These are phyloP conservation scores for Phytopythium montanum DNA, from an alignment of 352 stramenopile species.

Conservation along the genomic window DNA sequence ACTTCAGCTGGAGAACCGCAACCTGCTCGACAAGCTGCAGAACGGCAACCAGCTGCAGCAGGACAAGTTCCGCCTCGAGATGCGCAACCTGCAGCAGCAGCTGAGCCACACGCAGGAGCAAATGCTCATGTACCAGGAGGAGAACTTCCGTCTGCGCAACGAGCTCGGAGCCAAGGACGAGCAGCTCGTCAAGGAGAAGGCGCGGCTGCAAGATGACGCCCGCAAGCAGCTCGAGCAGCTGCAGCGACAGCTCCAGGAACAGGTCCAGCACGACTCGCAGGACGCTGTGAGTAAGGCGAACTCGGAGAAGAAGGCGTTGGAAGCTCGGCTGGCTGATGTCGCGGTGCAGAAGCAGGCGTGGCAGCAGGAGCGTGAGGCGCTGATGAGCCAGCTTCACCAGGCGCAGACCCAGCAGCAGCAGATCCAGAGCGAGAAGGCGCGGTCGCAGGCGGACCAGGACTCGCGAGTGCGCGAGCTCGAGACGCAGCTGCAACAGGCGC, in stretches of 20 bases:
- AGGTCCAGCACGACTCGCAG: slow-evolving; percentile 57
- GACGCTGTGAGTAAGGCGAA: slow-evolving; percentile 39
- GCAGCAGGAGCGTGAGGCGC: slow-evolving; percentile 45
- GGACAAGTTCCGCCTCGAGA: slow-evolving; percentile 65
- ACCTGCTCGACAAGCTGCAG: slow-evolving; percentile 62
- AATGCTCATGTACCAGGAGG: slow-evolving; percentile 65
- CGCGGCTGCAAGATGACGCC: slow-evolving; percentile 48
- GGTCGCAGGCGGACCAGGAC: slow-evolving; percentile 39
- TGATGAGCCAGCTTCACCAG: slow-evolving; percentile 43
- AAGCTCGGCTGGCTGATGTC: slow-evolving; percentile 44
- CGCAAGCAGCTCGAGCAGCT: slow-evolving; percentile 57
- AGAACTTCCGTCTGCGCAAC: slow-evolving; percentile 56
- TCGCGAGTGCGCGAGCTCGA: slow-evolving; percentile 47
- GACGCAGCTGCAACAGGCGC: slow-evolving; percentile 42
- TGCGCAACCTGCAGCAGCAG: slow-evolving; percentile 57
- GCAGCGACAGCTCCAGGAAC: slow-evolving; percentile 49
- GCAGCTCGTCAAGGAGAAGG: slow-evolving; percentile 48
- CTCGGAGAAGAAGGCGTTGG: slow-evolving; percentile 35
- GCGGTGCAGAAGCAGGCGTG: slow-evolving; percentile 40
- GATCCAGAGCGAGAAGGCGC: slow-evolving; percentile 56
- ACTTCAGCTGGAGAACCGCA: slow-evolving; percentile 65
- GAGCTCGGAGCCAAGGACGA: slow-evolving; percentile 59
- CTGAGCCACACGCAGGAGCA: slow-evolving; percentile 63
- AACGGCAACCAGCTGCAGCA: slow-evolving; percentile 65
- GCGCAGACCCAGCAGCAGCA: slow-evolving; percentile 48